These are phyloP conservation scores for Candida maris DNA, from an alignment of 805 yeast species.

Conservation along the genomic window DNA sequence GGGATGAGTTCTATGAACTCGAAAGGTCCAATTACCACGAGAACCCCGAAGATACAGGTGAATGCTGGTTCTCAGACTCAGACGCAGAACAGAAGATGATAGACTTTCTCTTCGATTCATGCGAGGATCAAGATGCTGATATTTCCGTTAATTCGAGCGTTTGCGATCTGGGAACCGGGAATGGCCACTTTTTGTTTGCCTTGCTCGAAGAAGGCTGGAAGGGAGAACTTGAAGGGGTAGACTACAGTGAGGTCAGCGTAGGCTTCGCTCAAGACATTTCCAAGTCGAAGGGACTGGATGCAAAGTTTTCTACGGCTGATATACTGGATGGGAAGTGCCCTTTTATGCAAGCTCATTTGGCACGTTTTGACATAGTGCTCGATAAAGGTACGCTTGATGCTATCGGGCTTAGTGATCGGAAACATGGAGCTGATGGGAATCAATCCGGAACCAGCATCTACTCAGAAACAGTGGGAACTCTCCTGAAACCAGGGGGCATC, in stretches of 20 bases:
- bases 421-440: slow-evolving; percentile 42
- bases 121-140: slow-evolving; percentile 29
- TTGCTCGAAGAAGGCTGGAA: slow-evolving; percentile 60
- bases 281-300: slow-evolving; percentile 31
- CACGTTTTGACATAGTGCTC: slow-evolving; percentile 65
- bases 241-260: slow-evolving; percentile 80
- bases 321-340: slow-evolving; percentile 43
- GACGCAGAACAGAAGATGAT: slow-evolving; percentile 85
- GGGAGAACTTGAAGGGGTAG: slow-evolving; percentile 68
- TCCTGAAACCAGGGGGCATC: slow-evolving; percentile 56
- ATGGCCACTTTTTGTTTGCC: slow-evolving; percentile 82
- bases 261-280: slow-evolving; percentile 67
- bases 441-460: slow-evolving; percentile 57
- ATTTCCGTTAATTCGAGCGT: slow-evolving; percentile 38
- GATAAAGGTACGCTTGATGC: slow-evolving; percentile 99
- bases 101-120: slow-evolving; percentile 57
- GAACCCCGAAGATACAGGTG: slow-evolving; percentile 86
- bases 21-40: slow-evolving; percentile 70
- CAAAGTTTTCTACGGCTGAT: slow-evolving; percentile 65
- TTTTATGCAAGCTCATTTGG: slow-evolving; percentile 29
- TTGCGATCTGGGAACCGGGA: slow-evolving; percentile 92
- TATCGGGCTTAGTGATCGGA: slow-evolving; percentile 73
- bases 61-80: slow-evolving; percentile 95
- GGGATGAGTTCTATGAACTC: slow-evolving; percentile 81
- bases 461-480: slow-evolving; percentile 51